Percentiles rank a stretch among this genome's conserved stretches.
Evolutionary conservation across 1,139 yeast genomes (phyloP).

Genomic region (Scheffersomyces illinoinensis): DNA sequence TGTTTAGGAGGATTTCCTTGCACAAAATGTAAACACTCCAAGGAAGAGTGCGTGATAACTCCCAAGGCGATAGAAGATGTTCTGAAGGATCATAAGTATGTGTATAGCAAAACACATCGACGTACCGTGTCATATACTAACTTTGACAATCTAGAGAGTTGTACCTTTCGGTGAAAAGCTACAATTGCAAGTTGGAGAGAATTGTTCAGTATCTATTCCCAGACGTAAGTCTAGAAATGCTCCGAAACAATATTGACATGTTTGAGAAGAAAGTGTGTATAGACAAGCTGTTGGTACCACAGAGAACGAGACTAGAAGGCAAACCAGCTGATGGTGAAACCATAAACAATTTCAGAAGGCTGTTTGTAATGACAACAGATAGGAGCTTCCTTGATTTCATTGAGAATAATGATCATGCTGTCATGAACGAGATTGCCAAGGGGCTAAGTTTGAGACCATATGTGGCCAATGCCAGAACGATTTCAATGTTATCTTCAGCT

Average conservation of each 20-base stretch:
- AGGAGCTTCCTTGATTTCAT: constrained; percentile 19
- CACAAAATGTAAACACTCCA: constrained; percentile 10
- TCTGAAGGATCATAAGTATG: constrained; percentile 1
- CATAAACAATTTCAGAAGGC: constrained; percentile 8
- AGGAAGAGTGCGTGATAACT: constrained; percentile 8
- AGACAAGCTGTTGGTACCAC: constrained; percentile 3
- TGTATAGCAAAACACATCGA: background rate
- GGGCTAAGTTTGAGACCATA: background rate
- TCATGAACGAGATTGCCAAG: background rate
- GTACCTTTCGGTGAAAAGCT: constrained; percentile 7
- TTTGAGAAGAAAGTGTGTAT: constrained; percentile 13
- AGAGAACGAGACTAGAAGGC: background rate
- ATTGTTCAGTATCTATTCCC: constrained; percentile 14
- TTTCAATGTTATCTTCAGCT: constrained; percentile 3
- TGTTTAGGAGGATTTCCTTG: constrained; percentile 19
- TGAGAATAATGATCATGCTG: constrained; percentile 6
- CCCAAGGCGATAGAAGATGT: background rate
- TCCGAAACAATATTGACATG: constrained; percentile 14
- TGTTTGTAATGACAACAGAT: constrained; percentile 17
- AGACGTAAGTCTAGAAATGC: constrained; percentile 8
- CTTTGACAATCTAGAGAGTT: constrained; percentile 7
- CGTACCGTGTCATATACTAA: background rate
- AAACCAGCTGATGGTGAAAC: constrained; percentile 2
- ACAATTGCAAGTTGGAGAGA: constrained; percentile 17
- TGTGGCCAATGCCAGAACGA: background rate